Evolutionary conservation across 108 stramenopile species (phyloP).

Genomic region (Pseudonitzschia pungens): DNA sequence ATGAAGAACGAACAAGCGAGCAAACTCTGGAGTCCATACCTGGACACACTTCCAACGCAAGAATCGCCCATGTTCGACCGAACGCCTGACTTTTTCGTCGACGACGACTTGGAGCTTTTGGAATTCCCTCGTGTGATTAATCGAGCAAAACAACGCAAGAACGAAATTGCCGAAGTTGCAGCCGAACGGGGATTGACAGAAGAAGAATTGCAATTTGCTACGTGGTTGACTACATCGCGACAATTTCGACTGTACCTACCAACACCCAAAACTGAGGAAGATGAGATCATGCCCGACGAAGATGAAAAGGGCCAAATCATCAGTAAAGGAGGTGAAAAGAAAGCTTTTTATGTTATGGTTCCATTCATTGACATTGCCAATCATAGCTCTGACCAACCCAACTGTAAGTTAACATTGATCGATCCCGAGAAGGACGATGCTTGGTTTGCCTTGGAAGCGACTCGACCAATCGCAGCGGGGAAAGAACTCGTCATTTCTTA

Average conservation of each 20-base stretch:
- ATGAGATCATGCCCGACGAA: constrained; percentile 3
- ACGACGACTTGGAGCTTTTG: constrained; percentile 53
- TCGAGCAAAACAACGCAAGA: constrained; percentile 38
- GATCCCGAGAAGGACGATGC: constrained; percentile 80
- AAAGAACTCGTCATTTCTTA: constrained; percentile 64
- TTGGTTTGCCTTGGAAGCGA: constrained; percentile 66
- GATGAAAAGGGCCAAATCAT: constrained; percentile 54
- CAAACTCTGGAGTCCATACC: constrained; percentile 42
- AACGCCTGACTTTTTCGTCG: constrained; percentile 64
- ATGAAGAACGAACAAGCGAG: constrained; percentile 28
- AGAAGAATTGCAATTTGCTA: constrained; percentile 67
- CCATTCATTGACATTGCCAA: constrained; percentile 73
- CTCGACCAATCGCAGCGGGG: constrained; percentile 54
- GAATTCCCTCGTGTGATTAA: constrained; percentile 62
- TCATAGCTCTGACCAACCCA: constrained; percentile 55
- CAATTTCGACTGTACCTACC: constrained; percentile 48
- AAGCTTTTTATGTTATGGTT: constrained; percentile 51
- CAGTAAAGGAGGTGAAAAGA: constrained; percentile 33
- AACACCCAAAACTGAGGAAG: constrained; percentile 9
- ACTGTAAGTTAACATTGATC: constrained; percentile 59
- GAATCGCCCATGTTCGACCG: constrained; percentile 33
- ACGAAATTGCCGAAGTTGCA: constrained; percentile 37
- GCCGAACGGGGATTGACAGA: constrained; percentile 33
- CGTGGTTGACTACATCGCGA: constrained; percentile 61
- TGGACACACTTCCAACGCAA: constrained; percentile 34